These are phyloP conservation scores for Piloderma croceum DNA, from an alignment of 768 basidiomycete species.

Conservation along the genomic window DNA sequence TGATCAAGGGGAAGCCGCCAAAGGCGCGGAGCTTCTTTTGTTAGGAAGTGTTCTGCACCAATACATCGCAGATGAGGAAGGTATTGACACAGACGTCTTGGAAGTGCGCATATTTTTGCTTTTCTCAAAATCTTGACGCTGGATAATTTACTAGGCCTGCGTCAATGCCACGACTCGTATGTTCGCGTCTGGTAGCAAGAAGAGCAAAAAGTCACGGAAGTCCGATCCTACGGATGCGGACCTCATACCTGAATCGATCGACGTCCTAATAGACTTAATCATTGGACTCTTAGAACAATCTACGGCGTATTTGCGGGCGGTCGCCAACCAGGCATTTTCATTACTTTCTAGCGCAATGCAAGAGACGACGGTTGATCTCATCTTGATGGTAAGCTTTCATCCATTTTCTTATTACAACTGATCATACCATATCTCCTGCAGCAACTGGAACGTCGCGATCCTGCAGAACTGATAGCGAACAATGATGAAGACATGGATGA, in stretches of 20 bases:
- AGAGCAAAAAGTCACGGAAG: slow-evolving; percentile 38
- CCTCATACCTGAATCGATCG: slow-evolving; percentile 58
- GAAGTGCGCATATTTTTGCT: slow-evolving; percentile 39
- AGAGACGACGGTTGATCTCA: slow-evolving; percentile 70
- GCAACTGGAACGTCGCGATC: slow-evolving; percentile 80
- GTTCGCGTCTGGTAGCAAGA: slow-evolving; percentile 34
- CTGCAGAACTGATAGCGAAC: slow-evolving; percentile 42
- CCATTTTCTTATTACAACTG: slow-evolving; percentile 1
- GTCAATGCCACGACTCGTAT: slow-evolving; percentile 54
- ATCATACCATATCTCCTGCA: slow-evolving; percentile 24
- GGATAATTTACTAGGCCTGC: slow-evolving; percentile 42
- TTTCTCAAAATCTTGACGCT: slow-evolving; percentile 4
- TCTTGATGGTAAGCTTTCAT: slow-evolving; percentile 60
- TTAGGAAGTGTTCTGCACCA: slow-evolving; percentile 65
- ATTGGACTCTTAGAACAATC: slow-evolving; percentile 86
- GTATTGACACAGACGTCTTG: slow-evolving; percentile 46
- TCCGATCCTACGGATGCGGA: slow-evolving; percentile 28
- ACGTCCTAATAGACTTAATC: slow-evolving; percentile 82
- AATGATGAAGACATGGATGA: slow-evolving; percentile 26
- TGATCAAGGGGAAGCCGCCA: slow-evolving; percentile 47
- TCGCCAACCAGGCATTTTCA: slow-evolving; percentile 77
- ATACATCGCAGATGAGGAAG: slow-evolving; percentile 61
- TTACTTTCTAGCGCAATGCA: slow-evolving; percentile 62
- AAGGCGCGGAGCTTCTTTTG: slow-evolving; percentile 68
- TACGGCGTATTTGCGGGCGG: slow-evolving; percentile 70